These are phyloP conservation scores for Brasilioporus rufonigricans DNA, from an alignment of 768 basidiomycete species.

Conservation along the genomic window DNA sequence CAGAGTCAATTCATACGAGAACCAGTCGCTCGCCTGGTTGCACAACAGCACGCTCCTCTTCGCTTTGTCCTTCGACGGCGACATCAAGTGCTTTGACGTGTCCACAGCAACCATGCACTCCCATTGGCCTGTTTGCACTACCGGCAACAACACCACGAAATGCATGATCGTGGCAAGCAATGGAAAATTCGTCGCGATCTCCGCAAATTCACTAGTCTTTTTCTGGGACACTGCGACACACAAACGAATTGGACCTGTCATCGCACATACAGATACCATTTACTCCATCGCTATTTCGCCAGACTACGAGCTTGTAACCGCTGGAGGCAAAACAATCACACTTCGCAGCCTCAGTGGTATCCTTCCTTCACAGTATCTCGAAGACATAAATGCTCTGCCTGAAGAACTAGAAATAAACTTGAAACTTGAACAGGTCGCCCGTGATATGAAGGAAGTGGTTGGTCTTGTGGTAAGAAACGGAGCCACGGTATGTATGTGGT, in stretches of 20 bases:
- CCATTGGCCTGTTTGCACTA: background rate
- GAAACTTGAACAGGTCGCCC: background rate
- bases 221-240: constrained; percentile 10
- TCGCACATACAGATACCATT: constrained; percentile 3
- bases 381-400: constrained; percentile 4
- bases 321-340: constrained; percentile 1
- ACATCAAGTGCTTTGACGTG: constrained; percentile 5
- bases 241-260: constrained; percentile 3
- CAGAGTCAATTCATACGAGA: constrained; percentile 7
- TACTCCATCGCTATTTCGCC: constrained; percentile 9
- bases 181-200: constrained; percentile 8
- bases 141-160: background rate
- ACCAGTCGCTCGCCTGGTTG: constrained; percentile 14
- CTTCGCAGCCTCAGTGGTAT: constrained; percentile 2
- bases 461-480: no score
- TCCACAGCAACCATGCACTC: background rate
- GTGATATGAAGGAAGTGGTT: background rate
- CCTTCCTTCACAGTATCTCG: constrained; percentile 4
- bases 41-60: background rate
- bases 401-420: no score
- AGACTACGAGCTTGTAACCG: constrained; percentile 4
- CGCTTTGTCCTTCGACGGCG: constrained; percentile 8
- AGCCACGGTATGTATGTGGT: background rate
- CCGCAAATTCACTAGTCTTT: background rate
- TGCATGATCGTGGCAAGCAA: constrained; percentile 10